Evolutionary conservation across 2,329 filamentous ascomycete genomes (phyloP), one percentile per base, ranked within the genome.

Genomic region (Herpotrichia juniperi): DNA sequence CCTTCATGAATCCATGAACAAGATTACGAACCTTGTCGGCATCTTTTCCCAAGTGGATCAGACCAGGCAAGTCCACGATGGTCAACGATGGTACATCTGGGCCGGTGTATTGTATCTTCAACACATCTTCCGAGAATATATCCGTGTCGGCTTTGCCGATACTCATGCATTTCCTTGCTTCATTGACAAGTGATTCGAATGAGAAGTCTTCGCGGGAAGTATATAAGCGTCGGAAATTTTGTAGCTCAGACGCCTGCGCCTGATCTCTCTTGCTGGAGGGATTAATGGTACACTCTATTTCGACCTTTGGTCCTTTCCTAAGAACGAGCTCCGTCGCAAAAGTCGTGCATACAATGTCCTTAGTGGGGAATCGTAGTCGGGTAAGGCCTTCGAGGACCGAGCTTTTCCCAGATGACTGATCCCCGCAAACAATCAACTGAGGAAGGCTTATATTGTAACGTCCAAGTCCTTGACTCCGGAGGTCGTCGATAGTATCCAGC

Each of bases 241-340:
- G 21, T 22, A 68, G 51, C 26, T 62, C 47, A 2, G 22, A 30
- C 30, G 45, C 50, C 24, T 68, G 56, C 1, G 48, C 21, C 17
- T 37, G 26, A 7, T 52, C 56, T 39, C 63, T 50, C 2, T 48
- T 51, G 17, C 46, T 66, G 46, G 49, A 46, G 9, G 60, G 66
- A 21, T 50, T 57, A 42, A 85, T 80, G 0, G 72, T 77, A 37
- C 81, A 78, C 4, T 70, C 69, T 16, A 83, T 71, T 2, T 62
- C 70, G 0, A 72, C 58, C 4, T 71, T 53, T 0, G 59, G 24
- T 7, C 68, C 55, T 16, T 78, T 78, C 7, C 81, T 76, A 8
- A 87, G 73, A 17, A 83, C 76, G 2, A 88, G 71, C 60, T 88
- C 83, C 0, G 83, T 88, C 0, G 85, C 80, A 53, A 87, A 87